A percentile compares a stretch with the other conserved stretches of the same genome.
Evolutionary conservation across 148 eudicot species (phyloP).

Genomic region (Dysphania ambrosioides): DNA sequence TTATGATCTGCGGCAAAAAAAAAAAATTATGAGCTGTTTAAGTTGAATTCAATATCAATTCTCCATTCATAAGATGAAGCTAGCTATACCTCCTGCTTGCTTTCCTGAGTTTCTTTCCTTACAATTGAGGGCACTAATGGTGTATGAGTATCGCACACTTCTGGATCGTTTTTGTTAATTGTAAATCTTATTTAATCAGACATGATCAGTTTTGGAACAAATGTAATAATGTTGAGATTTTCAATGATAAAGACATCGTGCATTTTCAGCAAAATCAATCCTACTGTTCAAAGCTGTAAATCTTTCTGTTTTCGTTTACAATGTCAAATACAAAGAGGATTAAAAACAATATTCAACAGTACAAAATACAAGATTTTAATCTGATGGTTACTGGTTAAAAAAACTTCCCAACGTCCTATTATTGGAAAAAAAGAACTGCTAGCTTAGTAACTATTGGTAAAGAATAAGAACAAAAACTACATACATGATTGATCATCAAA

Average conservation of each 20-base stretch:
- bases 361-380: constrained; percentile 16
- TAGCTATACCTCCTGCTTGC: no score
- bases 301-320: constrained; percentile 19
- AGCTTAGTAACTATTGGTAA: constrained; percentile 13
- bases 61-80: no score
- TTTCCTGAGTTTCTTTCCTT: no score
- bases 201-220: not conserved
- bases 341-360: constrained; percentile 7
- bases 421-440: constrained; percentile 6
- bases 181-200: not conserved
- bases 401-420: not conserved
- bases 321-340: constrained; percentile 19
- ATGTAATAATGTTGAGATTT: not conserved
- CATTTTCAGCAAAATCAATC: no score
- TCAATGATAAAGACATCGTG: no score
- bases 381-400: constrained; percentile 14
- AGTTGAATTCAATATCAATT: no score
- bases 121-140: no score
- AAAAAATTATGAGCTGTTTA: no score
- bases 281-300: not conserved
- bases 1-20: no score
- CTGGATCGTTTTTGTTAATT: no score
- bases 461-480: constrained; percentile 26
- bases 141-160: no score
- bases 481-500: constrained; percentile 24